Evolutionary conservation across 2,329 filamentous ascomycete species (phyloP), one percentile per base, ranked within the genome.

Genomic region (Boeremia exigua): DNA sequence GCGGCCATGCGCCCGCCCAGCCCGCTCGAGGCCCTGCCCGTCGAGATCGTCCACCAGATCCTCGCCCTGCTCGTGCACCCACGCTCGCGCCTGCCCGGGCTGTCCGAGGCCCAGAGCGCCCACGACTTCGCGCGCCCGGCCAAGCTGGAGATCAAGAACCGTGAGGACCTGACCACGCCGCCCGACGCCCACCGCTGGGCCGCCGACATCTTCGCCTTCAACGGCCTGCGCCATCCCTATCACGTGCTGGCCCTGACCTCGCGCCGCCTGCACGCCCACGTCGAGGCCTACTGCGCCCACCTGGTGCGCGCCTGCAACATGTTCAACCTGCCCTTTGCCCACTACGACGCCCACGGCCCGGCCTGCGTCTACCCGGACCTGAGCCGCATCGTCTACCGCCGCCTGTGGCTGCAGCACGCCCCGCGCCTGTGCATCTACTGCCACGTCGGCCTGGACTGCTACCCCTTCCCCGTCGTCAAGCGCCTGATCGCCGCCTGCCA

Each of bases 401-500:
- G 69, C 4, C 55, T 73, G 11, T 73, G 69, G 68, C 65, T 73
- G 17, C 68, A 73, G 47, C 63, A 60, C 46, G 69, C 70, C 7
- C 65, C 70, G 7, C 56, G 70, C 7, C 43, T 30, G 17, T 73
- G 71, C 38, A 59, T 72, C 7, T 73, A 66, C 55, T 73, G 71
- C 46, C 56, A 56, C 23, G 54, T 46, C 3, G 54, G 54, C 2
- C 34, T 72, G 19, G 66, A 69, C 48, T 47, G 44, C 27, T 73
- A 73, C 38, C 69, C 71, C 0, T 69, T 71, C 38, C 29, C 48
- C 1, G 27, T 49, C 4, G 54, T 62, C 15, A 61, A 62, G 40
- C 53, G 63, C 4, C 39, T 69, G 17, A 36, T 72, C 3, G 58
- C 65, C 7, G 50, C 54, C 3, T 73, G 70, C 36, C 49, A 58